Percentiles rank a stretch among this genome's conserved stretches.
These are phyloP conservation scores for Themeda triandra DNA, from an alignment of 176 grass and related monocot genomes.

Conservation along the genomic window DNA sequence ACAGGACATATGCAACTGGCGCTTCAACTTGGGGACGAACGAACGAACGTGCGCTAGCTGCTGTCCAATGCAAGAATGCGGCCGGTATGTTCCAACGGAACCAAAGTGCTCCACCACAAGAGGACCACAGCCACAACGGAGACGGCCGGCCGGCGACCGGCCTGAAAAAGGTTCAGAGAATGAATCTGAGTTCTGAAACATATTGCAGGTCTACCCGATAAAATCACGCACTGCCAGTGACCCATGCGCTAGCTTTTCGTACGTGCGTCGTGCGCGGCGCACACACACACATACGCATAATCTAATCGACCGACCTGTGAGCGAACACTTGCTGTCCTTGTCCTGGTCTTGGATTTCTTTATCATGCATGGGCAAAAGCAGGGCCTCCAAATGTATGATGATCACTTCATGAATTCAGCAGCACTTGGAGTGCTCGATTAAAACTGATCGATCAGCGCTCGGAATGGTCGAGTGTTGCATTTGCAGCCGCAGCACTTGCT, in stretches of 20 bases:
- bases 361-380: background rate
- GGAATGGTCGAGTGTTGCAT: background rate
- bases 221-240: too few species aligned
- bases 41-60: background rate
- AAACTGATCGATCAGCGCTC: background rate
- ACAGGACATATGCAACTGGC: background rate
- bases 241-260: conserved; percentile 21
- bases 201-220: conserved; percentile 33
- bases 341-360: background rate
- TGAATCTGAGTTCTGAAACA: conserved; percentile 17
- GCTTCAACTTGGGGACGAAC: background rate
- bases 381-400: too few species aligned
- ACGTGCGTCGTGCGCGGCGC: background rate
- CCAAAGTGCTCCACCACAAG: conserved; percentile 3
- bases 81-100: conserved; percentile 20
- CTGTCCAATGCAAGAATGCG: background rate
- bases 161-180: conserved; percentile 27
- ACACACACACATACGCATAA: background rate
- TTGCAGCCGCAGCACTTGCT: background rate
- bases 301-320: background rate
- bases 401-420: background rate
- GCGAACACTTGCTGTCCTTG: background rate
- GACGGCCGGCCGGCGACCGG: background rate
- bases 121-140: background rate
- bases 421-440: background rate